Conservation (phyloP, 805 yeast genomes). For the Wickerhamomyces bovis region DNA sequence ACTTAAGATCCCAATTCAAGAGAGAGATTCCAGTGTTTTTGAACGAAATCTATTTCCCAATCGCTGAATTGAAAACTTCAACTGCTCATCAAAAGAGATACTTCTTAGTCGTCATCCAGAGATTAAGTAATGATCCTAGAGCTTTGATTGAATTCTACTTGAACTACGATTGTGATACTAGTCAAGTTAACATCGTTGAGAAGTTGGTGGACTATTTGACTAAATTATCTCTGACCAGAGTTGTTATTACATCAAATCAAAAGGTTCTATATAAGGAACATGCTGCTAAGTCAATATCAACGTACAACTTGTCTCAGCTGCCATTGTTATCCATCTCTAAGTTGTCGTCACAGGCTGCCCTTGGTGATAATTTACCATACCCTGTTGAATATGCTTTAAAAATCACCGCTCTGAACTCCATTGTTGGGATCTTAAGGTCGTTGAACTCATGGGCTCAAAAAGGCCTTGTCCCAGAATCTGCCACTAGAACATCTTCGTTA, state of each 20-base stretch:
- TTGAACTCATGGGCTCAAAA: conserved; percentile 84
- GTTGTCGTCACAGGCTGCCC: conserved; percentile 43
- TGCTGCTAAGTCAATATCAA: conserved; percentile 52
- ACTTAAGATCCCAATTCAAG: conserved; percentile 82
- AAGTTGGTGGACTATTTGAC: conserved; percentile 68
- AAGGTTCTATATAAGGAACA: conserved; percentile 49
- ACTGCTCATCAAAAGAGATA: conserved; percentile 91
- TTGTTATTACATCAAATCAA: conserved; percentile 67
- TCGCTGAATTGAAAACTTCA: conserved; percentile 85
- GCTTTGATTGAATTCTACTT: conserved; percentile 87
- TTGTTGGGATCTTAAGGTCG: conserved; percentile 78
- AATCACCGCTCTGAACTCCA: conserved; percentile 70
- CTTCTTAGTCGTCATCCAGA: conserved; percentile 70
- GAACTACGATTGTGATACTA: conserved; percentile 88
- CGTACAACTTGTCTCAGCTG: conserved; percentile 66
- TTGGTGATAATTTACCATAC: conserved; percentile 37
- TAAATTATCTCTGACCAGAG: conserved; percentile 60
- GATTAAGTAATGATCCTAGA: conserved; percentile 83
- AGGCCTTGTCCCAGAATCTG: conserved; percentile 32
- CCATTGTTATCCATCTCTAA: conserved; percentile 72
- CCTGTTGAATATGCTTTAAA: conserved; percentile 84
- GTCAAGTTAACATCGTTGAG: conserved; percentile 82
- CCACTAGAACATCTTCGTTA: conserved; percentile 11
- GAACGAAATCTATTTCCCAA: conserved; percentile 90
- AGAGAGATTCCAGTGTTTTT: conserved; percentile 91